Evolutionary conservation across 2,329 filamentous ascomycete genomes (phyloP).

Genomic region (Tolypocladium tropicale): DNA sequence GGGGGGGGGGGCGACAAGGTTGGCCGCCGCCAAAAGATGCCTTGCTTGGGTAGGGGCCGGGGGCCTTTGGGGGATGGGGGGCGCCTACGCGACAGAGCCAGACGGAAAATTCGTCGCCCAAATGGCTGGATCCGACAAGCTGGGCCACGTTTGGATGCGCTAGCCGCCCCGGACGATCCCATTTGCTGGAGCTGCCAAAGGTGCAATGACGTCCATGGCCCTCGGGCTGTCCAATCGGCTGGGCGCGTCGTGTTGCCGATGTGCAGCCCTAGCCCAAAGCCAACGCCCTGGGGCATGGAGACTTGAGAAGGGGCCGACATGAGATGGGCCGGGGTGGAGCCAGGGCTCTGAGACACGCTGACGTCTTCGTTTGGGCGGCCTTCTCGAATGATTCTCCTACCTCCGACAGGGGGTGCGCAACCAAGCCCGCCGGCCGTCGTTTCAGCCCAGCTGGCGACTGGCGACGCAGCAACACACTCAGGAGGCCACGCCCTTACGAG

Average conservation of each 20-base stretch:
- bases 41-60: not conserved
- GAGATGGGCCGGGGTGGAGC: not conserved
- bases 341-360: slow-evolving; percentile 5
- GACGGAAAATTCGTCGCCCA: not conserved
- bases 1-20: not conserved
- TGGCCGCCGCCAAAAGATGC: not conserved
- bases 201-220: slow-evolving; percentile 7
- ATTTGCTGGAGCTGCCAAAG: slow-evolving; percentile 2
- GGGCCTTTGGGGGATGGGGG: too few relatives aligned
- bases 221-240: slow-evolving; percentile 7
- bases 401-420: not conserved
- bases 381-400: slow-evolving; percentile 6
- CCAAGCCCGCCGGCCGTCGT: not conserved
- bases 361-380: slow-evolving; percentile 1
- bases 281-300: not conserved
- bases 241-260: slow-evolving; percentile 1
- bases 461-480: not conserved
- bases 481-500: not conserved
- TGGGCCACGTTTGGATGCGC: slow-evolving; percentile 3
- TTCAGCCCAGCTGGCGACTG: not conserved
- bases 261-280: slow-evolving; percentile 4
- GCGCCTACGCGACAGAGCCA: not conserved
- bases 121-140: slow-evolving; percentile 3
- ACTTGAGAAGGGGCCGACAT: not conserved
- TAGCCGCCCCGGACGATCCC: slow-evolving; percentile 1